Percentiles rank a stretch among this genome's conserved stretches.
phyloP scores from a whole-genome alignment of 768 basidiomycete species.

The Leccinum variicolor region DNA sequence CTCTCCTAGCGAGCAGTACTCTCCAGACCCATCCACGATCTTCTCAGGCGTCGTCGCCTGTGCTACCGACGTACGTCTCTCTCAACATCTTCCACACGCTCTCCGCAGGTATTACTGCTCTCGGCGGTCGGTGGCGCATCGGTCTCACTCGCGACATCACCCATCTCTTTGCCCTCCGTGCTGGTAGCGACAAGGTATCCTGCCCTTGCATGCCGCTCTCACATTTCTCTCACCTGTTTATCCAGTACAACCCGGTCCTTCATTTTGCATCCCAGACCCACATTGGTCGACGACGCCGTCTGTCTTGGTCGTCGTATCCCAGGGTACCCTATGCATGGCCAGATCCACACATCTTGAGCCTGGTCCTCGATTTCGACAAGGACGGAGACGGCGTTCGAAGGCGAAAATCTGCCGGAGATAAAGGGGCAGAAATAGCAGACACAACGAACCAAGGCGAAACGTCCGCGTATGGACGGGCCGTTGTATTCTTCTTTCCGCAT shows the following conservation, averaged over 20 bases:
- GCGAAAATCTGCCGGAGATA: constrained; percentile 24
- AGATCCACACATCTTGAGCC: constrained; percentile 50
- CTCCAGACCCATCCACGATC: constrained; percentile 70
- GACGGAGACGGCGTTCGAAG: constrained; percentile 18
- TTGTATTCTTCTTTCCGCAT: constrained; percentile 57
- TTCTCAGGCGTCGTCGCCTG: constrained; percentile 83
- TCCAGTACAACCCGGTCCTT: constrained; percentile 44
- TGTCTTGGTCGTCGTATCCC: constrained; percentile 53
- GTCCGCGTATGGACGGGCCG: constrained; percentile 57
- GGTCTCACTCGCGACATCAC: constrained; percentile 84
- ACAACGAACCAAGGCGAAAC: constrained; percentile 20
- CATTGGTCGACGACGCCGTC: constrained; percentile 87
- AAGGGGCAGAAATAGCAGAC: constrained; percentile 20
- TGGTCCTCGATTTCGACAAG: constrained; percentile 13
- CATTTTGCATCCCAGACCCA: constrained; percentile 61
- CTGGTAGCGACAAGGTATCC: constrained; percentile 42
- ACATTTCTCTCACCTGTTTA: not conserved
- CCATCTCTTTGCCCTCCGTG: constrained; percentile 68
- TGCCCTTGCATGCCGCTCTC: not conserved
- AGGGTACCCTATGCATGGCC: constrained; percentile 71
- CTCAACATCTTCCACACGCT: constrained; percentile 30
- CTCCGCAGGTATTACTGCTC: constrained; percentile 62
- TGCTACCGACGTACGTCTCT: constrained; percentile 53
- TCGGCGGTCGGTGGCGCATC: constrained; percentile 79
- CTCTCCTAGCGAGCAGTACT: constrained; percentile 54